A percentile compares a stretch with the other conserved stretches of the same genome.
These are phyloP conservation scores for Trichoderma koningii DNA, from an alignment of 2,329 filamentous ascomycete species.

Conservation along the genomic window DNA sequence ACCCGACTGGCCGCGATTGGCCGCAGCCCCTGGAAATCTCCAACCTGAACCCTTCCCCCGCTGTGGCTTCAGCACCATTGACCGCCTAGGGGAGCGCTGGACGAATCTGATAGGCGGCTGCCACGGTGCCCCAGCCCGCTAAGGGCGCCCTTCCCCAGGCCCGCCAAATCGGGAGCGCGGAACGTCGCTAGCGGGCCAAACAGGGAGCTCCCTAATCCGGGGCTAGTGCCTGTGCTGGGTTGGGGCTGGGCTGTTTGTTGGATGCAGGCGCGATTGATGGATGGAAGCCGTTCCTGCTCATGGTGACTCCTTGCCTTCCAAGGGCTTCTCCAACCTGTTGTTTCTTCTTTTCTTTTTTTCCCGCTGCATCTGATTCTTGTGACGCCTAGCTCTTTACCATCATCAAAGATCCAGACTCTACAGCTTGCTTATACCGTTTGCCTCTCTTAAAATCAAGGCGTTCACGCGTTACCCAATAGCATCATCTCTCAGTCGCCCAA, in stretches of 20 bases:
- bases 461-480: not conserved
- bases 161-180: not conserved
- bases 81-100: not conserved
- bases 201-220: not conserved
- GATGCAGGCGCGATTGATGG: not conserved
- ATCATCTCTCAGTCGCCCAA: conserved; percentile 28
- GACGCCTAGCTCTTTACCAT: not conserved
- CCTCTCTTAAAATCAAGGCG: not conserved
- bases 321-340: not conserved
- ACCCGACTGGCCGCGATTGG: conserved; percentile 7
- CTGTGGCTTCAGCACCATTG: conserved; percentile 1
- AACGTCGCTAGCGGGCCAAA: not conserved
- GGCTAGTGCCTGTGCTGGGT: no score
- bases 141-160: conserved; percentile 5
- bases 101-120: not conserved
- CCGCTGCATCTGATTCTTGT: not conserved
- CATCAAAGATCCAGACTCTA: not conserved
- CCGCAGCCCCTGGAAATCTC: conserved; percentile 12
- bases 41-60: not conserved
- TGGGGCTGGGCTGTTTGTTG: not conserved
- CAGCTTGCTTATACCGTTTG: not conserved
- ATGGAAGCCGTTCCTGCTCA: not conserved
- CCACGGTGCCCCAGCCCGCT: not conserved
- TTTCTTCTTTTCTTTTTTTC: not conserved
- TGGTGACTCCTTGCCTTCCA: not conserved